Base-by-base conservation (phyloP, 164 flowering plant species). In the Taxillus chinensis region DNA sequence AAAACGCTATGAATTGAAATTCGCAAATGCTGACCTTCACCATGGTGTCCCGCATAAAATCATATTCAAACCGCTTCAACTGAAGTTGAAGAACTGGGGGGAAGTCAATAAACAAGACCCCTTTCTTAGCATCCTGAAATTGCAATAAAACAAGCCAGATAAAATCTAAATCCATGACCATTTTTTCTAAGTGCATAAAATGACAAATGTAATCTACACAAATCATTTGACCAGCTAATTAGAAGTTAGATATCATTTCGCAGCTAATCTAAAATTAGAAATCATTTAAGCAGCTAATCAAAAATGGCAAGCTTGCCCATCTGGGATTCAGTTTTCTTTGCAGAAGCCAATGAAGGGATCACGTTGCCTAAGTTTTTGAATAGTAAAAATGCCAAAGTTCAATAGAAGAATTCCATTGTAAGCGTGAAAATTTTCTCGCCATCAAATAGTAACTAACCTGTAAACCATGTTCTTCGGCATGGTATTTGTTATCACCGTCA, bases 401-500 rank as follows among this genome's bases (percentile, higher is more conserved):
- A 27, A 27, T 27, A 27, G 1, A 27, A 27, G 27, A 27, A 27
- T 27, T 27, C 27, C 27, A 27, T 27, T 0, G 27, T 27, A 0
- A 27, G 2, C 1, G 27, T 27, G 1, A 27, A 27, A 27, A 27
- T 27, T 27, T 27, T 27, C 27, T 27, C 27, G 27, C 27, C 27
- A 27, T 2, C 27, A 27, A 27, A 27, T 27, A 39, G 64, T 41
- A 55, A 70, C 79, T 61, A 61, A 91, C 98, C 95, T 91, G 96
- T 64, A 91, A 78, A 38, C 96, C 98, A 74, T 84, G 85, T 57
- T 82, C 84, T 72, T 91, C 98, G 52, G 98, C 98, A 68, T 91
- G 96, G 67, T 91, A 91, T 70, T 89, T 91, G 75, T 91, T 91
- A 62, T 91, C 96, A 55, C 96, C 96, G 71, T 91, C 96, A 64